Evolutionary conservation across 345 rosid species (phyloP).

Genomic region (Toxicodendron radicans): DNA sequence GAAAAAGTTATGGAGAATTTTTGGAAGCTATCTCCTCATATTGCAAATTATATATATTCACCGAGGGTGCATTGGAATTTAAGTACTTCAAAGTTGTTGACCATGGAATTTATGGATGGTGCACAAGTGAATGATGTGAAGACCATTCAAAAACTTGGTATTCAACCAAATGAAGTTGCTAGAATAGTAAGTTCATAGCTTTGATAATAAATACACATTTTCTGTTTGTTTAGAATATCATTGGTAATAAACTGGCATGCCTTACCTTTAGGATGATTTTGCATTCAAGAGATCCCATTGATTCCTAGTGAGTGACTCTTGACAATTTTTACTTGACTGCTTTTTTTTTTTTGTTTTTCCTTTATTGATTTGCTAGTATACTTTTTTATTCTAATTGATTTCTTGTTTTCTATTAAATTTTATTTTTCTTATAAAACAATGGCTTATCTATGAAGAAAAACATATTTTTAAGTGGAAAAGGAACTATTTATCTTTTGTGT

Average conservation of each 20-base stretch:
- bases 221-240: conserved; percentile 3
- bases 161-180: conserved; percentile 75
- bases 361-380: too few species aligned
- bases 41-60: conserved; percentile 78
- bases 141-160: conserved; percentile 66
- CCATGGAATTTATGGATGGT: conserved; percentile 96
- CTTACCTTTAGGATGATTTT: not conserved
- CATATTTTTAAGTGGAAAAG: conserved; percentile 1
- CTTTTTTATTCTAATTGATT: not conserved
- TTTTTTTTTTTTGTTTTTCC: too few species aligned
- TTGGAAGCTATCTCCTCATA: conserved; percentile 80
- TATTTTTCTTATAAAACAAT: too few species aligned
- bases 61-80: conserved; percentile 81
- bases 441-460: too few species aligned
- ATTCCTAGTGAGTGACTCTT: conserved; percentile 1
- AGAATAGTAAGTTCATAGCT: conserved; percentile 59
- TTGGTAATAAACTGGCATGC: conserved; percentile 2
- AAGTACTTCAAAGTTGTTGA: conserved; percentile 81
- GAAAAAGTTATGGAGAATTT: conserved; percentile 89
- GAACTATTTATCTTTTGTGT: not conserved
- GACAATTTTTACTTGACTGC: not conserved
- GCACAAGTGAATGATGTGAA: conserved; percentile 79
- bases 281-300: not conserved
- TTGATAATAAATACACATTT: conserved; percentile 9
- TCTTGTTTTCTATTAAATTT: too few species aligned